phyloP scores from a whole-genome alignment of 75 land plant species.

The Sequoiadendron giganteum region DNA sequence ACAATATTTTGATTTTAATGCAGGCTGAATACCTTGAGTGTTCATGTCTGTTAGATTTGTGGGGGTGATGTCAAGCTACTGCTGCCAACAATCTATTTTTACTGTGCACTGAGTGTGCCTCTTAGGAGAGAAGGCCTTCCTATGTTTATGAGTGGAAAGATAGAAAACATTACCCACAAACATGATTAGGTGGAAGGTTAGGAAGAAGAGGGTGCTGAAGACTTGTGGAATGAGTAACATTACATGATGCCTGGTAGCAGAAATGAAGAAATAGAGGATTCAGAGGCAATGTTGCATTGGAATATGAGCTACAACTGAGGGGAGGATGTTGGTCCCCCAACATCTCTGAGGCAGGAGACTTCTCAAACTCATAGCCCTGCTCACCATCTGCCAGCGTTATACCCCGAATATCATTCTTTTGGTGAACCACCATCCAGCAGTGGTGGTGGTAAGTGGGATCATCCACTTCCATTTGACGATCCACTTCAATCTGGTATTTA shows the following conservation, averaged over 20 bases:
- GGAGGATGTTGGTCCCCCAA: slow-evolving; percentile 45
- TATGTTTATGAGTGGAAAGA: too few species aligned
- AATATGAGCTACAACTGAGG: slow-evolving; percentile 65
- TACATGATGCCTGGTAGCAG: slow-evolving; percentile 36
- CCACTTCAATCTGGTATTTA: background rate
- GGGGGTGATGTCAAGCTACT: slow-evolving; percentile 45
- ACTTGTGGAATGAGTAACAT: too few species aligned
- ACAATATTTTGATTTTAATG: too few species aligned
- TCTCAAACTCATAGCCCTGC: too few species aligned
- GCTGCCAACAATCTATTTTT: slow-evolving; percentile 42
- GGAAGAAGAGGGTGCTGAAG: slow-evolving; percentile 33
- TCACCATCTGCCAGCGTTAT: slow-evolving; percentile 48
- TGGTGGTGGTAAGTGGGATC: slow-evolving; percentile 8
- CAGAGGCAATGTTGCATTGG: slow-evolving; percentile 77
- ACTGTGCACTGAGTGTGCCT: slow-evolving; percentile 50
- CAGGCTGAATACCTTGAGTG: slow-evolving; percentile 33
- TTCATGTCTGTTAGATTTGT: slow-evolving; percentile 46
- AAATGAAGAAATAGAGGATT: slow-evolving; percentile 61
- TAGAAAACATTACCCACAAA: background rate
- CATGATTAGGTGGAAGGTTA: slow-evolving; percentile 73
- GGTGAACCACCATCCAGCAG: slow-evolving; percentile 47
- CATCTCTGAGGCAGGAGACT: too few species aligned
- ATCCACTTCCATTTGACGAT: too few species aligned
- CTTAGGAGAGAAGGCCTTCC: too few species aligned
- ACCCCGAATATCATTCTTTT: slow-evolving; percentile 63